Base-by-base conservation (phyloP, 2,329 filamentous ascomycete species). In the Didymella sp. region DNA sequence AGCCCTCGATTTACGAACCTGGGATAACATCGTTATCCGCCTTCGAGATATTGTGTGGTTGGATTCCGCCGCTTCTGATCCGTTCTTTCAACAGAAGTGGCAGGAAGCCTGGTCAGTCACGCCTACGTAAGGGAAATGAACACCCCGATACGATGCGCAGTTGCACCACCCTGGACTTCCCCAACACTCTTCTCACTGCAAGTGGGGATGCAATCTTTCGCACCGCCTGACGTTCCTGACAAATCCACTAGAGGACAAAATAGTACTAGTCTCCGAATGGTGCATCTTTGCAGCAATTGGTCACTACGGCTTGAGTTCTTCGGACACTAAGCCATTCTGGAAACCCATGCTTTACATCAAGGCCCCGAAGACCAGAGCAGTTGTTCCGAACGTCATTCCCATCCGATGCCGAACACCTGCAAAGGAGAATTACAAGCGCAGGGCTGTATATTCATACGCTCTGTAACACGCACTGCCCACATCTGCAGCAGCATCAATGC, bases 31-130 rank as follows among this genome's bases (percentile, higher is more conserved):
- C 9, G n/a, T 46, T 6, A 7, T 30, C 11, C 43, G 33, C 7
- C 45, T 64, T 2, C 30, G 49, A 46, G 28, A 42, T 1, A 50
- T 65, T 24, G 42, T 67, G 8, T 67, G 64, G 64, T 40, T 60
- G 30, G 27, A 57, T 11, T 51, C 43, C 3, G 49, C 24, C n/a
- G 37, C 51, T 21, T 44, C 45, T 13, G 52, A 58, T 12, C 8
- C 38, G 11, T 1, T 52, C 2, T 59, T 64, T 17, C 47, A 41
- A 30, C 42, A 45, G 28, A 47, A 56, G 5, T 67, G 64, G 64
- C 51, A 58, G 4, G 52, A 50, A 12, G 17, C 59, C 4, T 56
- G 38, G 37, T 15, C 2, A 7, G n/a, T 19, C 12, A 37, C 30
- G 5, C 17, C 50, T 21, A 43, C 37, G 33, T 58, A 30, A 58